Evolutionary conservation across 1,139 yeast genomes (phyloP), one percentile per base, ranked within the genome.

Genomic region (Suhomyces atakaporum): DNA sequence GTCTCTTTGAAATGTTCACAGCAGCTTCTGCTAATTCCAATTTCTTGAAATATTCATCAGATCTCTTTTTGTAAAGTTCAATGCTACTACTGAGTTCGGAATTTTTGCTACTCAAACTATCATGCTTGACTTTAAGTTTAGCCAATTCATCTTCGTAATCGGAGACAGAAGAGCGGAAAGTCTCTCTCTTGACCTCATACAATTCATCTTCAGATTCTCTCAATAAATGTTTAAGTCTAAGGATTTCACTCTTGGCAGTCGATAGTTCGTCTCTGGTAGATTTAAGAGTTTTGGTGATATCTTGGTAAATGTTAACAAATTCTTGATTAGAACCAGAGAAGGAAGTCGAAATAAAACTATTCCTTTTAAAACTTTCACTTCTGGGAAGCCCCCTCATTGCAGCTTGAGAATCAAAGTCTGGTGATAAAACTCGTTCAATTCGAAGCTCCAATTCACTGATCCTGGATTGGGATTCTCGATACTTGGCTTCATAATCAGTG

Each of bases 1-100:
- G 79, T 46, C 86, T 69, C 47, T 66, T 67, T 3, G 88, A 78
- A 33, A 79, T 74, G 31, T 74, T 67, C 2, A 85, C 79, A 2
- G 88, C 84, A 33, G 82, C 72, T 52, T 90, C 96, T 1, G 95
- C 92, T 41, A 79, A 74, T 51, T 88, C 95, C 24, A 89, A 66
- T 49, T 86, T 85, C 42, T 73, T 70, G 50, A 75, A 79, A 52
- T 87, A 85, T 46, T 84, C 87, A 31, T 86, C 92, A 11, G 95
- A 80, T 40, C 96, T 74, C 26, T 69, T 63, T 52, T 80, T 84
- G 59, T 84, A 88, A 25, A 85, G 65, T 21, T 76, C 79, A 27
- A 84, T 63, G 26, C 78, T 69, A 30, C 75, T 72, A 1, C 63
- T 57, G 22, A 84, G 59, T 16, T 84, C 87, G 2, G 50, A 45